Evolutionary conservation across 2,329 filamentous ascomycete species (phyloP).

Genomic region (Magnaporthiopsis incrustans): DNA sequence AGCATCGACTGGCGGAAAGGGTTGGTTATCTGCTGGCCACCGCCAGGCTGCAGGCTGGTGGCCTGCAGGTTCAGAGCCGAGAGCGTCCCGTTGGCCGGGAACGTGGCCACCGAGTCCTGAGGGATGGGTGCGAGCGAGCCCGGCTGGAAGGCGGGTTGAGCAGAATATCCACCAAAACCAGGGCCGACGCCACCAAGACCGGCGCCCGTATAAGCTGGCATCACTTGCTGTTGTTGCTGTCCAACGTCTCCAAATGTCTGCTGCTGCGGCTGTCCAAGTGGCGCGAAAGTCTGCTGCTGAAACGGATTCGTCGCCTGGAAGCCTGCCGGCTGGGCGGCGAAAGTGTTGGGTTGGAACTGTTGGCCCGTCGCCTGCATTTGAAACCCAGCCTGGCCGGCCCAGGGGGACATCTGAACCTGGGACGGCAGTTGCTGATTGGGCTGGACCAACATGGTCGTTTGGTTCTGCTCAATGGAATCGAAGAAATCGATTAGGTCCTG

Average conservation of each 20-base stretch:
- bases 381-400: slow-evolving; percentile 30
- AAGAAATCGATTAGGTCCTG: slow-evolving; percentile 91
- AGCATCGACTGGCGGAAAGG: slow-evolving; percentile 92
- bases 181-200: slow-evolving; percentile 80
- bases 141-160: slow-evolving; percentile 51
- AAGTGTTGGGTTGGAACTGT: slow-evolving; percentile 32
- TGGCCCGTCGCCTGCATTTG: slow-evolving; percentile 26
- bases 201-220: slow-evolving; percentile 53
- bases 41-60: slow-evolving; percentile 20
- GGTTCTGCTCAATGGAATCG: slow-evolving; percentile 84
- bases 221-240: slow-evolving; percentile 24
- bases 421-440: slow-evolving; percentile 22
- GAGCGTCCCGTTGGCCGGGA: slow-evolving; percentile 32
- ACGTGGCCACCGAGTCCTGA: slow-evolving; percentile 45
- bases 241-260: slow-evolving; percentile 15
- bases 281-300: slow-evolving; percentile 27
- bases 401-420: slow-evolving; percentile 28
- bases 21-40: slow-evolving; percentile 61
- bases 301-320: slow-evolving; percentile 34
- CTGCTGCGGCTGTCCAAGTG: slow-evolving; percentile 17
- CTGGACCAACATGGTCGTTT: slow-evolving; percentile 57
- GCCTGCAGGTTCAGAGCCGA: slow-evolving; percentile 34
- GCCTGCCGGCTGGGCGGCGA: slow-evolving; percentile 30
- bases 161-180: slow-evolving; percentile 76
- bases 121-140: slow-evolving; percentile 47